Percentiles rank a stretch among this genome's conserved stretches.
Evolutionary conservation across 176 grass and related monocot genomes (phyloP).

Genomic region (Musa itinerans): DNA sequence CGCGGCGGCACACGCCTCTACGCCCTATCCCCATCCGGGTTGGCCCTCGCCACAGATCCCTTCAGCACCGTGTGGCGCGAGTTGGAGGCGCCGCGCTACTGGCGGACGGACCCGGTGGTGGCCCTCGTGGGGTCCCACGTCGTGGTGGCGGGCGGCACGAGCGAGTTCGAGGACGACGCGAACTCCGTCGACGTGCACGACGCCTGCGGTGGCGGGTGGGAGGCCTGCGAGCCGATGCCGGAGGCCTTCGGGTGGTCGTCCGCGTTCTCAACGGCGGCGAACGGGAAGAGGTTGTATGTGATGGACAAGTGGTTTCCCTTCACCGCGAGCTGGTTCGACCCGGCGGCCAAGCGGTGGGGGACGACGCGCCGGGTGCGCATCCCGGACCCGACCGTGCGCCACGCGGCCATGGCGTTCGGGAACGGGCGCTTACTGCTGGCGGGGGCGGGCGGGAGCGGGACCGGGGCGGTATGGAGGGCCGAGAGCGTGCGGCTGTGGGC

Average conservation of each 20-base stretch:
- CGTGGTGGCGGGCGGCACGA: slow-evolving; percentile 61
- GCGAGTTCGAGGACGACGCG: slow-evolving; percentile 41
- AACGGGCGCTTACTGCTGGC: slow-evolving; percentile 40
- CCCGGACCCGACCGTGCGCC: slow-evolving; percentile 21
- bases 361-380: slow-evolving; percentile 16
- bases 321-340: slow-evolving; percentile 64
- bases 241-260: slow-evolving; percentile 35
- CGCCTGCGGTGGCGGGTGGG: slow-evolving; percentile 23
- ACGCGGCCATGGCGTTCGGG: slow-evolving; percentile 35
- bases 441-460: slow-evolving; percentile 32
- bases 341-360: slow-evolving; percentile 48
- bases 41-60: slow-evolving; percentile 28
- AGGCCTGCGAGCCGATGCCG: slow-evolving; percentile 50
- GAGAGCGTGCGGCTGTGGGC: slow-evolving; percentile 47
- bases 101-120: slow-evolving; percentile 63
- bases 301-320: slow-evolving; percentile 34
- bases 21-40: not conserved
- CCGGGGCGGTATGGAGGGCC: slow-evolving; percentile 7
- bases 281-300: slow-evolving; percentile 44
- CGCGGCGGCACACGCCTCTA: not conserved
- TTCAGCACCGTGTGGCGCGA: slow-evolving; percentile 31
- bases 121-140: slow-evolving; percentile 51
- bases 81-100: slow-evolving; percentile 33
- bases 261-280: slow-evolving; percentile 44
- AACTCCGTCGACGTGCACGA: slow-evolving; percentile 62